These are phyloP conservation scores for Metschnikowia continentalis DNA, from an alignment of 805 yeast species.

Conservation along the genomic window DNA sequence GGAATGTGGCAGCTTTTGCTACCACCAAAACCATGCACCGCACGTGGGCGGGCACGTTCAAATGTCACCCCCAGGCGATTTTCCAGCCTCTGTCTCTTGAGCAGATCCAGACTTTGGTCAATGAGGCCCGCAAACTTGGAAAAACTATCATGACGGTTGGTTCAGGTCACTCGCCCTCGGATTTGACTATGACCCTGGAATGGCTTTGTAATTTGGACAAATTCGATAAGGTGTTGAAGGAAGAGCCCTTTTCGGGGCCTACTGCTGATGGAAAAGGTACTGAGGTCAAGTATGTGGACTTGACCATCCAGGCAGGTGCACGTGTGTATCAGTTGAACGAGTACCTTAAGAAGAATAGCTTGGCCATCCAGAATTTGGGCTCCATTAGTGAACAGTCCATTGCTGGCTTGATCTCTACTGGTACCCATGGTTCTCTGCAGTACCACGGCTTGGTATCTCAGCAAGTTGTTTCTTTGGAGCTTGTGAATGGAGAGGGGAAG, in stretches of 20 bases:
- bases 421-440: constrained; percentile 94
- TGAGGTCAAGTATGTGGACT: constrained; percentile 70
- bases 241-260: constrained; percentile 46
- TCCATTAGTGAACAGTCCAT: constrained; percentile 90
- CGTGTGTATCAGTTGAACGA: constrained; percentile 72
- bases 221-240: constrained; percentile 50
- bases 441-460: constrained; percentile 87
- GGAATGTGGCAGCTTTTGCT: constrained; percentile 27
- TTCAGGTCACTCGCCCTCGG: constrained; percentile 93
- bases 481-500: constrained; percentile 76
- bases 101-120: constrained; percentile 66
- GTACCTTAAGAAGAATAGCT: constrained; percentile 54
- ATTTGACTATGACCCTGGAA: constrained; percentile 78
- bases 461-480: constrained; percentile 73
- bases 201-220: constrained; percentile 88
- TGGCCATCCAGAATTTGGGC: constrained; percentile 88
- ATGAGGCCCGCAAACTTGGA: constrained; percentile 52
- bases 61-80: constrained; percentile 68
- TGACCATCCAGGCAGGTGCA: constrained; percentile 92
- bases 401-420: constrained; percentile 95
- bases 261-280: constrained; percentile 13
- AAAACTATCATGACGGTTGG: constrained; percentile 83
- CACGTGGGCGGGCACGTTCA: constrained; percentile 92
- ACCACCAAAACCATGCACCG: constrained; percentile 46
- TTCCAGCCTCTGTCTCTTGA: constrained; percentile 72